Evolutionary conservation across 192 early-diverging fungal species (phyloP), one percentile per base, ranked within the genome.

Genomic region (Umbelopsis vinacea): DNA sequence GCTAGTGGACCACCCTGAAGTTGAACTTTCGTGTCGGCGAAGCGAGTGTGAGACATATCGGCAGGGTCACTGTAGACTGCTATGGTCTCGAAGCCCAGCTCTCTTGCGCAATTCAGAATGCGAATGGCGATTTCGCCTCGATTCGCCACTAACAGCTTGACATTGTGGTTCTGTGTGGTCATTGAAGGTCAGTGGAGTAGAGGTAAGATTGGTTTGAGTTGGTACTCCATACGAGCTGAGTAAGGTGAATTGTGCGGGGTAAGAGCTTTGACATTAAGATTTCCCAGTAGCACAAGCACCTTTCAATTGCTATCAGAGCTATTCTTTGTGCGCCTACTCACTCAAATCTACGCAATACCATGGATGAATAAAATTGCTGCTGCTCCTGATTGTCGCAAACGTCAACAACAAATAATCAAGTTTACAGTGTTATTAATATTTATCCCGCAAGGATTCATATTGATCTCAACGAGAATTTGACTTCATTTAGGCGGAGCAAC

Each of bases 61-160:
- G 81, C 70, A 57, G 73, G 85, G 75, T 91, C 84, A 4, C 85
- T 87, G 79, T 87, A 94, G 21, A 92, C 82, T 22, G 88, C 89
- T 22, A 92, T 80, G 40, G 90, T 85, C 9, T 81, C 74, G 43
- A 89, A 77, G 63, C 89, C 89, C 67, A 94, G 84, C 68, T 89
- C 82, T 37, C 84, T 82, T 26, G 85, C 88, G 23, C 92, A 86
- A 46, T 87, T 83, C n/a, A 94, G 85, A 69, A 94, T 83, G 67
- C 92, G 80, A 68, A 89, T 86, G 43, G 92, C 91, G 71, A 94
- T 94, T 76, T 94, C 92, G 46, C 92, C 92, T 33, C 92, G 85
- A 81, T 94, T 94, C 10, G 92, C 92, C 14, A 92, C 89, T 14
- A 87, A 73, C 33, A 87, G 63, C 60, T 83, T 85, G 4, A 63